Base-by-base conservation (phyloP, 1,284 basidiomycete genomes). In the Vanrija humicola region DNA sequence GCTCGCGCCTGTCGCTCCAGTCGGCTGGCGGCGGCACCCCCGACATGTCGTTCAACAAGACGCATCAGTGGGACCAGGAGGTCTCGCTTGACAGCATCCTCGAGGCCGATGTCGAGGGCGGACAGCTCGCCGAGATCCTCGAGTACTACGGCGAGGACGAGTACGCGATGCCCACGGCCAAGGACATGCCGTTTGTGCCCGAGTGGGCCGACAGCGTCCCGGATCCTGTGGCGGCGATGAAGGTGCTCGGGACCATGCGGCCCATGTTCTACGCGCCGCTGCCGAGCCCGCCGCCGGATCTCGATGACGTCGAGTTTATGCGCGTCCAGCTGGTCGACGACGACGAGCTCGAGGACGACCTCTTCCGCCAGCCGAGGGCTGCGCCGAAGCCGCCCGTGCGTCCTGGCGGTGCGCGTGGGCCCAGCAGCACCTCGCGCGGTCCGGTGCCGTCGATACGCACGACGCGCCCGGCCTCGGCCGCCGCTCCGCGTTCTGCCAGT, bases 41-140 rank as follows among this genome's bases (percentile, higher is more conserved):
- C 15, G 34, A 45, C 21, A 43, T 45, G 19, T 44, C 44, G 44
- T 46, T 46, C 25, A 19, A 38, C 21, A 49, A 23, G 34, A 34
- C 43, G 8, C 43, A 48, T 10, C 46, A 55, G 50, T 71, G 70
- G 70, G 69, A 74, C 39, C 68, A 75, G 50, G 72, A 70, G 26
- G 48, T 65, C 7, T 66, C 64, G 43, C 55, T 73, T 43, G 70
- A 64, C 15, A 63, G 59, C 48, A 70, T 73, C 14, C 52, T 61
- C 10, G 70, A 71, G 48, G 64, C 50, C 5, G 59, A 57, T 5
- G 28, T 61, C n/a, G 55, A 61, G 28, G 29, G 40, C 6, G 40
- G n/a, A 6, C n/a, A 42, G n/a, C 6, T 34, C 2, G 34, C 34
- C 34, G 34, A 34, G 34, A 34, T 34, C 34, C 34, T 34, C 12